These are phyloP conservation scores for Colletotrichum simmondsii DNA, from an alignment of 2,329 filamentous ascomycete genomes.

Conservation along the genomic window DNA sequence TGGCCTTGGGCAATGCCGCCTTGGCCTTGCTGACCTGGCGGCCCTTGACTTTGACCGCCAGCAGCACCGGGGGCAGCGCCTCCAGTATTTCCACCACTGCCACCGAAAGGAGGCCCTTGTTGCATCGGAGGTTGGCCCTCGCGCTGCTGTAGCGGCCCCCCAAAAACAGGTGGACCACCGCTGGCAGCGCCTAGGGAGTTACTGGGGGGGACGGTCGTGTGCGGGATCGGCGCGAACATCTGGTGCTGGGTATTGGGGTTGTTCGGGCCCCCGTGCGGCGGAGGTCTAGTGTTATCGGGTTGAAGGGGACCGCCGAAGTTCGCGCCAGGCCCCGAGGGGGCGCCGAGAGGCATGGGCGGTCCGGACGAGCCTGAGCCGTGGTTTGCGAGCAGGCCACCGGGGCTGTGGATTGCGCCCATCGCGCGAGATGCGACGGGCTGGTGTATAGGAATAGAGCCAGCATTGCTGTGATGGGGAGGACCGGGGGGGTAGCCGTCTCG, in stretches of 20 bases:
- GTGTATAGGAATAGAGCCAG: constrained; percentile 89
- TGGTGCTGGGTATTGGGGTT: constrained; percentile 60
- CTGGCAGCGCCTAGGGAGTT: constrained; percentile 67
- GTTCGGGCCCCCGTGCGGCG: constrained; percentile 63
- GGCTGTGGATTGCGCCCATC: constrained; percentile 86
- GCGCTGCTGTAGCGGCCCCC: constrained; percentile 73
- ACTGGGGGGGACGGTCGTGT: constrained; percentile 61
- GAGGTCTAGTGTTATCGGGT: constrained; percentile 60
- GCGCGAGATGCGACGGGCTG: constrained; percentile 90
- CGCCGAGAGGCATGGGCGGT: constrained; percentile 63
- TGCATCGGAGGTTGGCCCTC: constrained; percentile 63
- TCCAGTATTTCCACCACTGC: constrained; percentile 35
- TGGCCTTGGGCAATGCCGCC: constrained; percentile 32
- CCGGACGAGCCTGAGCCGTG: constrained; percentile 72
- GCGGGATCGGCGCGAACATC: constrained; percentile 66
- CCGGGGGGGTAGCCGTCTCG: constrained; percentile 73
- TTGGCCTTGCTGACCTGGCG: constrained; percentile 48
- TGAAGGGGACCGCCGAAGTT: constrained; percentile 67
- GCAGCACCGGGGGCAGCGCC: constrained; percentile 52
- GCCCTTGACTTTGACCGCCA: constrained; percentile 76
- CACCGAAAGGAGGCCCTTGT: constrained; percentile 64
- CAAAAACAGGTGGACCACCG: constrained; percentile 74
- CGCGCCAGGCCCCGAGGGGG: constrained; percentile 60
- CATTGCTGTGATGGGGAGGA: constrained; percentile 85
- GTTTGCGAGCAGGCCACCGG: constrained; percentile 85